These are phyloP conservation scores for Omphalotus guepiniiformis DNA, from an alignment of 768 basidiomycete species.

Conservation along the genomic window DNA sequence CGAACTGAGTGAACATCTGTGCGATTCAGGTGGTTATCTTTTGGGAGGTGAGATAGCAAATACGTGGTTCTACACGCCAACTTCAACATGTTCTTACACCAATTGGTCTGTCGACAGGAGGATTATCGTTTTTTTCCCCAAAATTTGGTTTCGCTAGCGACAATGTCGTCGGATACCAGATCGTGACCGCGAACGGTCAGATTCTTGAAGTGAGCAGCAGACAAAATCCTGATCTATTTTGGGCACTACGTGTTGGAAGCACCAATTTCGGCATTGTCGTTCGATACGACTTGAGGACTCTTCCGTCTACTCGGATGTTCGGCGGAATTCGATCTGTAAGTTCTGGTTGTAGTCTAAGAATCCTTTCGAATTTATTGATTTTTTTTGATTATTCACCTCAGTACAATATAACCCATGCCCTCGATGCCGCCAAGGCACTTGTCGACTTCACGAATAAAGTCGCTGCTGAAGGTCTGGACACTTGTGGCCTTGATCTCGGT, in stretches of 20 bases:
- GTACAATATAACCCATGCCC: not conserved
- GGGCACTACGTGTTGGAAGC: not conserved
- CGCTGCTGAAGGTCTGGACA: not conserved
- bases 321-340: not conserved
- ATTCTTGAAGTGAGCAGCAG: not conserved
- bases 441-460: not conserved
- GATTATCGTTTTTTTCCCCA: not conserved
- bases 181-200: not conserved
- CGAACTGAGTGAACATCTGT: not conserved
- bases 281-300: not conserved
- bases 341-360: not conserved
- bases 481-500: not conserved
- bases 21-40: not conserved
- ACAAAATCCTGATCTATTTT: not conserved
- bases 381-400: not conserved
- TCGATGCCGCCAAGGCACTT: not conserved
- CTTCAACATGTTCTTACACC: no score
- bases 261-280: not conserved
- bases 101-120: constrained; percentile 5
- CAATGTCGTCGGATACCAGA: not conserved
- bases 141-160: not conserved
- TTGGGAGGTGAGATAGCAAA: no score
- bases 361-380: not conserved
- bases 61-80: no score
- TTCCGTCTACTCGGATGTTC: not conserved